These are phyloP conservation scores for Spinacia oleracea DNA, from an alignment of 179 eudicot genomes.

Conservation along the genomic window DNA sequence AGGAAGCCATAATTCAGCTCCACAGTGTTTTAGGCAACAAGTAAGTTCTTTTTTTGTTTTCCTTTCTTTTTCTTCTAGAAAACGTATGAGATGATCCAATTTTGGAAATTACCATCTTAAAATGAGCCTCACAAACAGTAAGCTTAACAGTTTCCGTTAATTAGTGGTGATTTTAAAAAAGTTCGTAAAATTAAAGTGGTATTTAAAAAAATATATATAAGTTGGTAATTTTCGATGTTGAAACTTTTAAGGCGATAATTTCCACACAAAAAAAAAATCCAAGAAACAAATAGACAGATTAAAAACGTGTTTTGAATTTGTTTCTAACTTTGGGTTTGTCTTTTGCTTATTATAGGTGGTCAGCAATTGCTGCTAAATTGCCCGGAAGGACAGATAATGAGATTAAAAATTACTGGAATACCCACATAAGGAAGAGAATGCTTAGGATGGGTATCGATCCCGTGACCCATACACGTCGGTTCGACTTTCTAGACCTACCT, in stretches of 20 bases:
- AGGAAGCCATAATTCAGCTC: constrained; percentile 52
- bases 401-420: constrained; percentile 93
- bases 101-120: too few species aligned
- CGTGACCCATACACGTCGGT: constrained; percentile 81
- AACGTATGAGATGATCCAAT: too few species aligned
- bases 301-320: background rate
- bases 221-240: too few species aligned
- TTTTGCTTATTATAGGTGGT: constrained; percentile 58
- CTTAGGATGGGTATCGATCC: constrained; percentile 93
- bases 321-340: background rate
- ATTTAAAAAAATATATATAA: too few species aligned
- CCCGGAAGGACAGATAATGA: constrained; percentile 96
- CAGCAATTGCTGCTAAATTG: constrained; percentile 80
- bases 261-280: too few species aligned
- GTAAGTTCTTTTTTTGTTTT: constrained; percentile 27
- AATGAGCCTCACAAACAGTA: too few species aligned
- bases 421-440: constrained; percentile 72
- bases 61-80: background rate
- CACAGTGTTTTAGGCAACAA: constrained; percentile 48
- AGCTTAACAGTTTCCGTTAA: too few species aligned
- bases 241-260: too few species aligned
- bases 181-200: too few species aligned
- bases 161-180: too few species aligned
- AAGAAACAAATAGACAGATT: constrained; percentile 23
- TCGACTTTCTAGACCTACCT: constrained; percentile 70